Evolutionary conservation across 2,329 filamentous ascomycete species (phyloP).

Genomic region (Grosmannia penicillata): DNA sequence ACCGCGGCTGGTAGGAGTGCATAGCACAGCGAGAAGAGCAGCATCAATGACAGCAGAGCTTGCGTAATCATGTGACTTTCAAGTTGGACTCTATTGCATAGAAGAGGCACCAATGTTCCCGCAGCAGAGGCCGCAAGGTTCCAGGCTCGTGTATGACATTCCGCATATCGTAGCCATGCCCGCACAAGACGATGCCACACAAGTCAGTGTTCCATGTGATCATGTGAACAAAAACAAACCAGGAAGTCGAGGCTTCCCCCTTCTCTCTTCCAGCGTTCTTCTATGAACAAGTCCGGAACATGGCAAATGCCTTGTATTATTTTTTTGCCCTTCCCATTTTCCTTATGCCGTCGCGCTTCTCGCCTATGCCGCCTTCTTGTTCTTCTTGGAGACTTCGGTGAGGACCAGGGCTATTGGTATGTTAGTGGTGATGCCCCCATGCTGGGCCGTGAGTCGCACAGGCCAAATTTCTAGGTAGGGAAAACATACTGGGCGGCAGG

Average conservation of each 20-base stretch:
- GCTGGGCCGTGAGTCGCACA: too few species aligned
- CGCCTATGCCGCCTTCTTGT: conserved; percentile 33
- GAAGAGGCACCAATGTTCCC: not conserved
- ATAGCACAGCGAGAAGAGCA: too few species aligned
- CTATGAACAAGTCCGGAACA: not conserved
- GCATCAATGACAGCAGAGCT: too few species aligned
- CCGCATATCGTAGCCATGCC: too few species aligned
- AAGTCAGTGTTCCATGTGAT: too few species aligned
- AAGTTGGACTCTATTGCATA: not conserved
- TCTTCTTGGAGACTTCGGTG: conserved; percentile 43
- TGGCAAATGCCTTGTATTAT: conserved; percentile 3
- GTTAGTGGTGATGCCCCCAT: not conserved
- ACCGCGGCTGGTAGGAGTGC: too few species aligned
- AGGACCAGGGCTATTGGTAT: conserved; percentile 29
- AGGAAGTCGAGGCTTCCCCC: not conserved
- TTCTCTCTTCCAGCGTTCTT: not conserved
- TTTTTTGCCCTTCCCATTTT: conserved; percentile 9
- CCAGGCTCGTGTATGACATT: too few species aligned
- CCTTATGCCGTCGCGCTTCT: conserved; percentile 11
- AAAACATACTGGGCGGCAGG: conserved; percentile 78
- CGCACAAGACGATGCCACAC: too few species aligned
- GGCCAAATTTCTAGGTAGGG: not conserved
- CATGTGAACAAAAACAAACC: too few species aligned
- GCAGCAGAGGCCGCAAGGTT: too few species aligned
- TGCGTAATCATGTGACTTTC: not conserved